phyloP scores from a whole-genome alignment of 2,329 filamentous ascomycete species.

The Elsinoe arachidis region DNA sequence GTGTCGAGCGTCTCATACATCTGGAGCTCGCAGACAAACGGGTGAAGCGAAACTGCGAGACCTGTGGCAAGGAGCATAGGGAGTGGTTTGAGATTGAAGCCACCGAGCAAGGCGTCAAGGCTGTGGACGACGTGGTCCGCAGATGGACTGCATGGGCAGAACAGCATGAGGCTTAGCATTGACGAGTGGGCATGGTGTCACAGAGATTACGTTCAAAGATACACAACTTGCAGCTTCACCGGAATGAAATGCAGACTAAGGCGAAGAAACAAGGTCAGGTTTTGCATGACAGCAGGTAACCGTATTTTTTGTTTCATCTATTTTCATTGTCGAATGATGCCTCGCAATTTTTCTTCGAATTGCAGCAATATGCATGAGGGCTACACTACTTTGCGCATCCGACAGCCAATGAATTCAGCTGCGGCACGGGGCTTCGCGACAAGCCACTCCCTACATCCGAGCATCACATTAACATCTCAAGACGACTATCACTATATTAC shows the following conservation, averaged over 20 bases:
- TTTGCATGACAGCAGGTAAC: neutral
- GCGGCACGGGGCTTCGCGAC: neutral
- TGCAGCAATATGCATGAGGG: neutral
- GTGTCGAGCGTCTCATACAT: slow-evolving; percentile 84
- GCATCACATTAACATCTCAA: too few species aligned
- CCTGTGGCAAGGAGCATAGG: slow-evolving; percentile 75
- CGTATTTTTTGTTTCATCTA: neutral
- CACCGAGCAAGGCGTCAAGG: slow-evolving; percentile 58
- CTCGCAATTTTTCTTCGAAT: neutral
- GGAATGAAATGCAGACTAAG: neutral
- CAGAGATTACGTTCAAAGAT: neutral
- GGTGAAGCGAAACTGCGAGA: slow-evolving; percentile 57
- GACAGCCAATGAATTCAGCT: neutral
- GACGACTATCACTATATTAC: too few species aligned
- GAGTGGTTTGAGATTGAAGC: slow-evolving; percentile 95
- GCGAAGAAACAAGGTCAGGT: neutral
- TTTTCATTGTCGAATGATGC: neutral
- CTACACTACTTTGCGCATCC: neutral
- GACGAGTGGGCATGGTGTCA: neutral
- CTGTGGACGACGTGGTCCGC: slow-evolving; percentile 64
- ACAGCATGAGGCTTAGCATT: slow-evolving; percentile 12
- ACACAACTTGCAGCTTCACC: neutral
- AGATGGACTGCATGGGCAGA: slow-evolving; percentile 84
- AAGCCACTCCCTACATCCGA: too few species aligned
- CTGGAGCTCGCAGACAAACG: slow-evolving; percentile 62